phyloP scores from a whole-genome alignment of 2,329 filamentous ascomycete genomes.

The Teratosphaeria nubilosa region DNA sequence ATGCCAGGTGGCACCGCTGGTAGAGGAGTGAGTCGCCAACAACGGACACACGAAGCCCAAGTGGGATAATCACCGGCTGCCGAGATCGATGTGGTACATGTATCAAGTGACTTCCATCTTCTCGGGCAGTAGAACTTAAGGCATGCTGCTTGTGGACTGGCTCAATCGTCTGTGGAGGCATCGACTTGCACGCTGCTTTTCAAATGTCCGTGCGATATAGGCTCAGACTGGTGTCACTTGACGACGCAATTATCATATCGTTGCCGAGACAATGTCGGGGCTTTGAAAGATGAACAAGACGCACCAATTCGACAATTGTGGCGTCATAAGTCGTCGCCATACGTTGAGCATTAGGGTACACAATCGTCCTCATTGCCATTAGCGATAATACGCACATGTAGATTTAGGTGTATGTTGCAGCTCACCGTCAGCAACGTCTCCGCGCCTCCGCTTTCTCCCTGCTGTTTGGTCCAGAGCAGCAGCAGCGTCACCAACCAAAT shows the following conservation, averaged over 20 bases:
- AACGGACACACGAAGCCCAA: not conserved
- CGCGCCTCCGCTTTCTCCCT: too few species aligned
- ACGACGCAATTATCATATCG: not conserved
- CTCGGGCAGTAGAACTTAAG: not conserved
- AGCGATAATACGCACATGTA: not conserved
- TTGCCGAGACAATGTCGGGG: not conserved
- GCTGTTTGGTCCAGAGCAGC: too few species aligned
- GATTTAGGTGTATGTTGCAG: not conserved
- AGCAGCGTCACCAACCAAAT: not conserved
- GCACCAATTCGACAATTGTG: not conserved
- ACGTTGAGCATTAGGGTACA: not conserved
- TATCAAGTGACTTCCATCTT: not conserved
- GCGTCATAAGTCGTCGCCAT: too few species aligned
- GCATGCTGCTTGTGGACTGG: too few species aligned
- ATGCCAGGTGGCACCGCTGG: not conserved
- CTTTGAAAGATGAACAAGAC: not conserved
- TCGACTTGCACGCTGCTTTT: too few species aligned
- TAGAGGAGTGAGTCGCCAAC: not conserved
- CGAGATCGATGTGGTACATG: not conserved
- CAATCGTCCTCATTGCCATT: not conserved
- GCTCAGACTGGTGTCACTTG: not conserved
- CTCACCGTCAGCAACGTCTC: too few species aligned
- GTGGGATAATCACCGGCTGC: not conserved
- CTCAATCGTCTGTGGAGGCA: too few species aligned
- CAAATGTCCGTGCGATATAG: not conserved